A percentile compares a stretch with the other conserved stretches of the same genome.
These are phyloP conservation scores for Teratosphaeria epicoccoides DNA, from an alignment of 2,329 filamentous ascomycete genomes.

Conservation along the genomic window DNA sequence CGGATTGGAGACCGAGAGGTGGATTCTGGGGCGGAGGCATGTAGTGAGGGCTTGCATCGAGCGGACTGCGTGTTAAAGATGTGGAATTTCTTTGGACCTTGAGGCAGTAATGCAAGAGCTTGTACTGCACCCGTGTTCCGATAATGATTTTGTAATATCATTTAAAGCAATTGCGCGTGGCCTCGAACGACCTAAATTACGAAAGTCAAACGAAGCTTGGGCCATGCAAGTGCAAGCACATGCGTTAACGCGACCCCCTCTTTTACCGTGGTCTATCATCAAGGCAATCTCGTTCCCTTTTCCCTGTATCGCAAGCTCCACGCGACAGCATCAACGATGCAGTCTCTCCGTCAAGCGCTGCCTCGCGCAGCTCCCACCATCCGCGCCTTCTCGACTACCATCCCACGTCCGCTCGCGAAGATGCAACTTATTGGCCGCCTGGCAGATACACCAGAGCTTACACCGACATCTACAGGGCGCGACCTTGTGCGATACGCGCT, in stretches of 20 bases:
- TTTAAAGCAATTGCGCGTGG: no score
- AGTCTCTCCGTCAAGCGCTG: conserved; percentile 38
- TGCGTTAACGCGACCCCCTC: background rate
- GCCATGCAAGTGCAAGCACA: background rate
- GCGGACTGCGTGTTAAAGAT: no score
- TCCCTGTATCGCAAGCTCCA: background rate
- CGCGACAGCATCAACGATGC: conserved; percentile 24
- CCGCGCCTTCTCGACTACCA: conserved; percentile 67
- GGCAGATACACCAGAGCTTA: conserved; percentile 65
- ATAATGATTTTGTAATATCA: no score
- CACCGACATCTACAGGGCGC: conserved; percentile 56
- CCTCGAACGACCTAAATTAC: background rate
- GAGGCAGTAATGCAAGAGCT: no score
- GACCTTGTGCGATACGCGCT: conserved; percentile 71
- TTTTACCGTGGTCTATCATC: no score
- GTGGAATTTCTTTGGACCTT: no score
- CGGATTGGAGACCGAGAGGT: background rate
- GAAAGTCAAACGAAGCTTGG: background rate
- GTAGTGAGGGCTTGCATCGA: no score
- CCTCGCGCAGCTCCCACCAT: conserved; percentile 34
- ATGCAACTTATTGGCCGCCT: conserved; percentile 84
- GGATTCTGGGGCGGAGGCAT: background rate
- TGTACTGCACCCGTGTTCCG: no score
- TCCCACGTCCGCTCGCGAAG: conserved; percentile 55
- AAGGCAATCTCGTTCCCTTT: background rate